phyloP scores from a whole-genome alignment of 2,329 filamentous ascomycete genomes.

The Apiospora sp. region DNA sequence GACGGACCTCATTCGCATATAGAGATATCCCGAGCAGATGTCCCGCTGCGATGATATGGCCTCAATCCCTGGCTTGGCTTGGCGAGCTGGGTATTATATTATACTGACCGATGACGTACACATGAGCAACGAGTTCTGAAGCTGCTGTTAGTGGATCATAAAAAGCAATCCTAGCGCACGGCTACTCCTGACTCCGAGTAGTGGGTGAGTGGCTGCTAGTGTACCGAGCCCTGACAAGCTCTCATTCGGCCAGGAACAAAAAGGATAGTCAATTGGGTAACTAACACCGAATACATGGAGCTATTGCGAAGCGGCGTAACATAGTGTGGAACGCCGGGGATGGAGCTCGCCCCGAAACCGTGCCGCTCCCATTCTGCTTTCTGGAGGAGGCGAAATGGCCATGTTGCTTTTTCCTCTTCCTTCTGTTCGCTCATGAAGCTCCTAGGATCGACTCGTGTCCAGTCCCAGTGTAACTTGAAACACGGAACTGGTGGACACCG shows the following conservation, averaged over 20 bases:
- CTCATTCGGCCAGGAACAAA: neutral
- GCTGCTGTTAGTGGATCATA: neutral
- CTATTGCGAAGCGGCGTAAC: neutral
- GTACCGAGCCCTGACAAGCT: neutral
- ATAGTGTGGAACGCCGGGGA: neutral
- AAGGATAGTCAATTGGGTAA: neutral
- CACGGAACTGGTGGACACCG: constrained; percentile 14
- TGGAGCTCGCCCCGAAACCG: neutral
- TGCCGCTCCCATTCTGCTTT: neutral
- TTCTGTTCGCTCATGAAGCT: neutral
- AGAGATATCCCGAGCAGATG: neutral
- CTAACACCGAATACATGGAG: neutral
- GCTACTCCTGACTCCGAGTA: neutral
- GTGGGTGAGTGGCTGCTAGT: neutral
- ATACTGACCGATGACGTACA: neutral
- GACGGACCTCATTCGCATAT: neutral
- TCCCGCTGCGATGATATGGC: neutral
- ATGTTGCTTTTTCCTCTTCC: neutral
- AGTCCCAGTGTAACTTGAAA: constrained; percentile 21
- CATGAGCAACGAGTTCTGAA: neutral
- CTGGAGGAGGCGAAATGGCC: neutral
- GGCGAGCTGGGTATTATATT: neutral
- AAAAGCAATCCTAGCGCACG: constrained; percentile 14
- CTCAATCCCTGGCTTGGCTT: neutral
- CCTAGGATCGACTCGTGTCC: neutral